Conservation (phyloP, 164 flowering plant species). For the Stephania yunnanensis region DNA sequence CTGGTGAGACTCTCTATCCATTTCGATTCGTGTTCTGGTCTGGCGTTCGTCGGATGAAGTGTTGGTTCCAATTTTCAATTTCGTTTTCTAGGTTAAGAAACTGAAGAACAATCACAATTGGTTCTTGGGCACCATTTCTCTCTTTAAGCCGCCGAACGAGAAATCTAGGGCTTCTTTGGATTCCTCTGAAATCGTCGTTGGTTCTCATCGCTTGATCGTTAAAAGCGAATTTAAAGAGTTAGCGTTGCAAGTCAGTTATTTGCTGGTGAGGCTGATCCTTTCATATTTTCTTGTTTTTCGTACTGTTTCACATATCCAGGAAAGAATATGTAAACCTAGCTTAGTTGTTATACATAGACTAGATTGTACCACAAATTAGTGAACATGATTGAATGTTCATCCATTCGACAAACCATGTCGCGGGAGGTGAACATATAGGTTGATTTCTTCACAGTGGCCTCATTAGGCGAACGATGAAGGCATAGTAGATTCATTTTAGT, state of each 20-base stretch:
- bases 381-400: background rate
- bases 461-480: background rate
- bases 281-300: too few species aligned
- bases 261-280: constrained; percentile 35
- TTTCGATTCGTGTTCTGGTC: background rate
- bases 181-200: constrained; percentile 39
- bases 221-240: constrained; percentile 54
- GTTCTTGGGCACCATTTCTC: constrained; percentile 53
- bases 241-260: constrained; percentile 57
- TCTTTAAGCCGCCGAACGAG: constrained; percentile 60
- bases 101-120: constrained; percentile 58
- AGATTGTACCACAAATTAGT: background rate
- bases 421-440: background rate
- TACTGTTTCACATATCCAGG: too few species aligned
- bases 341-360: background rate
- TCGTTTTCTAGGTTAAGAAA: constrained; percentile 44
- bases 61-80: background rate
- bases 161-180: constrained; percentile 68
- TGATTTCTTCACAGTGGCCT: background rate
- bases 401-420: background rate
- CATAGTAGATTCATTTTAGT: background rate
- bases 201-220: constrained; percentile 43
- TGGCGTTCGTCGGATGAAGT: background rate
- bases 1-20: constrained; percentile 37
- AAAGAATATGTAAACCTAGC: background rate